Evolutionary conservation across 2,329 filamentous ascomycete genomes (phyloP).

Genomic region (Cercospora sp.): DNA sequence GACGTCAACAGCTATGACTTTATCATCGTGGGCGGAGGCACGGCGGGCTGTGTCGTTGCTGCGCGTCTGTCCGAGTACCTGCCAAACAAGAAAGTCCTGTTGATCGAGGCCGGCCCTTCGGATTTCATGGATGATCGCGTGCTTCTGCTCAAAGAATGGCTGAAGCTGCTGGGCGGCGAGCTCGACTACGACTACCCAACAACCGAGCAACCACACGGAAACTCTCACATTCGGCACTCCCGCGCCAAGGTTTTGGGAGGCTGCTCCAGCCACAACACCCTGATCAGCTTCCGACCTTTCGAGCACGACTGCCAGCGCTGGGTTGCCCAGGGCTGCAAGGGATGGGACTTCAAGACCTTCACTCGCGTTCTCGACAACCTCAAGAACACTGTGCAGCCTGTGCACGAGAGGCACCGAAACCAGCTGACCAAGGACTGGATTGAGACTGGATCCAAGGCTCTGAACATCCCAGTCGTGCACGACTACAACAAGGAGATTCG

Average conservation of each 20-base stretch:
- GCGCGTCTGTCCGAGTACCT: slow-evolving; percentile 79
- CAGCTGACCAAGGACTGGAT: slow-evolving; percentile 92
- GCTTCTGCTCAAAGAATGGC: slow-evolving; percentile 82
- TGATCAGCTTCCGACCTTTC: slow-evolving; percentile 90
- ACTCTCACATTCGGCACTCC: slow-evolving; percentile 88
- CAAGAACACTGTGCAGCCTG: slow-evolving; percentile 86
- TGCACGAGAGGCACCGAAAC: slow-evolving; percentile 81
- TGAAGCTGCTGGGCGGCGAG: slow-evolving; percentile 78
- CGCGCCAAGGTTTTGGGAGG: slow-evolving; percentile 89
- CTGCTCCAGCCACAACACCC: slow-evolving; percentile 90
- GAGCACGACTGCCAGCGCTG: slow-evolving; percentile 84
- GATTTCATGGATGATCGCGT: slow-evolving; percentile 88
- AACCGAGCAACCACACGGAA: slow-evolving; percentile 85
- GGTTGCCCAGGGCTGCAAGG: slow-evolving; percentile 77
- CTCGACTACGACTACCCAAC: slow-evolving; percentile 91
- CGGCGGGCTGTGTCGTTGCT: slow-evolving; percentile 81
- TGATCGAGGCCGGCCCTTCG: slow-evolving; percentile 86
- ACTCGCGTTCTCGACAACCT: slow-evolving; percentile 79
- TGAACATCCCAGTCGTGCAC: slow-evolving; percentile 76
- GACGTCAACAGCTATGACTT: slow-evolving; percentile 75
- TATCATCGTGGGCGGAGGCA: slow-evolving; percentile 81
- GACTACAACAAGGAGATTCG: slow-evolving; percentile 88
- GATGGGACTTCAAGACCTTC: slow-evolving; percentile 85
- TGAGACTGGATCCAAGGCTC: slow-evolving; percentile 71
- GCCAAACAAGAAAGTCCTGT: slow-evolving; percentile 74